A percentile compares a stretch with the other conserved stretches of the same genome.
Conservation (phyloP, 1,139 yeast genomes). For the Scheffersomyces insectosa region DNA sequence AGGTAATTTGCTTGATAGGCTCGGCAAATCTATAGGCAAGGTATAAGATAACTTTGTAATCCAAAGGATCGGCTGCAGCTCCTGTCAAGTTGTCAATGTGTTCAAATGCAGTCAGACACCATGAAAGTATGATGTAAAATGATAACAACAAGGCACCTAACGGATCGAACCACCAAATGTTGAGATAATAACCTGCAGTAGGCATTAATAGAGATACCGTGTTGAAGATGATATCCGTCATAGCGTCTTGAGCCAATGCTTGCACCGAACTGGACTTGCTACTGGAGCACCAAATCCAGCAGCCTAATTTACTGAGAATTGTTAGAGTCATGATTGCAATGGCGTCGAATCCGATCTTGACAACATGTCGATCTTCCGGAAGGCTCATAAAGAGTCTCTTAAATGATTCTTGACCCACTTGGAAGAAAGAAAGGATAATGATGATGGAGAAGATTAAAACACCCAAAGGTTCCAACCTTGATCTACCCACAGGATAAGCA, state of each 20-base stretch:
- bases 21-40: constrained; percentile 71
- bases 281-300: constrained; percentile 67
- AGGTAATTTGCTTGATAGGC: constrained; percentile 62
- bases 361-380: constrained; percentile 36
- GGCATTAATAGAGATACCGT: constrained; percentile 73
- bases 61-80: constrained; percentile 63
- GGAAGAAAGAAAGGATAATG: constrained; percentile 70
- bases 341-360: constrained; percentile 55
- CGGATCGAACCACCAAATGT: constrained; percentile 74
- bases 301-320: constrained; percentile 56
- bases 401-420: constrained; percentile 68
- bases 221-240: constrained; percentile 69
- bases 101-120: constrained; percentile 66
- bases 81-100: constrained; percentile 78
- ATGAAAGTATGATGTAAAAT: constrained; percentile 59
- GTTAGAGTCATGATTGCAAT: constrained; percentile 63
- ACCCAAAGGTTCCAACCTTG: constrained; percentile 76
- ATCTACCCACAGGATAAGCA: constrained; percentile 67
- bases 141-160: constrained; percentile 68
- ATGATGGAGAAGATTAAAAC: constrained; percentile 71
- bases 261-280: constrained; percentile 69
- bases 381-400: constrained; percentile 32
- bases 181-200: constrained; percentile 49
- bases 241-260: constrained; percentile 81
- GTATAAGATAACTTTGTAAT: constrained; percentile 66